Evolutionary conservation across 2,329 filamentous ascomycete species (phyloP).

Genomic region (Nemania sp.): DNA sequence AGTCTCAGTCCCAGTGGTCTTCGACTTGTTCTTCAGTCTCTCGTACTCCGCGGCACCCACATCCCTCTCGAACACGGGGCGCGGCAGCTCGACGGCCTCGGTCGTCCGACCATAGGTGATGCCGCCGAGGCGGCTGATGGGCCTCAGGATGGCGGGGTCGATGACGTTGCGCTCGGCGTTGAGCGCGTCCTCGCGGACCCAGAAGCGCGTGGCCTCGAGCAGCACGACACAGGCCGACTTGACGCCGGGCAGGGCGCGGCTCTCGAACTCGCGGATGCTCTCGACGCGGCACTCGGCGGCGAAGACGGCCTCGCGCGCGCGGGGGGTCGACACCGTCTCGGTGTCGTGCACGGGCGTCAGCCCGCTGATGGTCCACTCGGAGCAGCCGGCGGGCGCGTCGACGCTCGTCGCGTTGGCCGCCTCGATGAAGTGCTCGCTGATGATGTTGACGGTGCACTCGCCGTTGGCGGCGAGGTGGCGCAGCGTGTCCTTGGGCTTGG

Average conservation of each 20-base stretch:
- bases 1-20: conserved; percentile 33
- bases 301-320: conserved; percentile 83
- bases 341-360: conserved; percentile 70
- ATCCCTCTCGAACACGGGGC: conserved; percentile 62
- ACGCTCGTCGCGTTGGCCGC: conserved; percentile 82
- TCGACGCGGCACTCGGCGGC: conserved; percentile 80
- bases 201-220: conserved; percentile 84
- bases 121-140: conserved; percentile 79
- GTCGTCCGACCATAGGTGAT: conserved; percentile 79
- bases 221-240: conserved; percentile 76
- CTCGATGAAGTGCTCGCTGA: conserved; percentile 82
- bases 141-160: conserved; percentile 75
- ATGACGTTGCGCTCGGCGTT: conserved; percentile 76
- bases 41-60: conserved; percentile 58
- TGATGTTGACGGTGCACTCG: conserved; percentile 87
- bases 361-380: conserved; percentile 80
- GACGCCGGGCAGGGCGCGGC: conserved; percentile 68
- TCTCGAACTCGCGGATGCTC: conserved; percentile 77
- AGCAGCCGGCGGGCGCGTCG: conserved; percentile 75
- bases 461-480: conserved; percentile 71
- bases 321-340: conserved; percentile 67
- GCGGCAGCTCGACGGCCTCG: conserved; percentile 72
- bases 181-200: conserved; percentile 86
- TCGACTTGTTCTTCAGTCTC: conserved; percentile 54
- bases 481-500: conserved; percentile 75